A percentile compares a stretch with the other conserved stretches of the same genome.
Conservation (phyloP, 2,329 filamentous ascomycete genomes). For the Claviceps sp. region DNA sequence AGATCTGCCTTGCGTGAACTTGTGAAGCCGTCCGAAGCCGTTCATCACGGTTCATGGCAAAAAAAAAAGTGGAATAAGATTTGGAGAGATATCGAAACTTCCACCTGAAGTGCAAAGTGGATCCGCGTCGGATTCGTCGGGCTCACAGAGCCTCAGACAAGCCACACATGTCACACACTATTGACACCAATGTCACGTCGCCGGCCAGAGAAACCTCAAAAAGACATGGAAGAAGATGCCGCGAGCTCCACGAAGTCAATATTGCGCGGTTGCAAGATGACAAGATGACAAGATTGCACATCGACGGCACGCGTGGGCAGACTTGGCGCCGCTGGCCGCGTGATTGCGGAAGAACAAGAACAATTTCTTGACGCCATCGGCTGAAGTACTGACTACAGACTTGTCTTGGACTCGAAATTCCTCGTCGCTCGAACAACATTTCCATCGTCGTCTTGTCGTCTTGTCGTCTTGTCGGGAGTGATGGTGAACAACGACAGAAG, state of each 20-base stretch:
- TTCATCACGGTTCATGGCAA: neutral
- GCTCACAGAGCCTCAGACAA: neutral
- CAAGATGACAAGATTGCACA: too few species aligned
- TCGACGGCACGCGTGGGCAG: too few species aligned
- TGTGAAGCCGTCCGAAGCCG: neutral
- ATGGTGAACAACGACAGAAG: neutral
- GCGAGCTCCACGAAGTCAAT: neutral
- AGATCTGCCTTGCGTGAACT: neutral
- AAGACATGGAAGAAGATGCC: neutral
- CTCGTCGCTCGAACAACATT: neutral
- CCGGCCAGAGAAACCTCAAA: neutral
- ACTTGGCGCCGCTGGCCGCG: too few species aligned
- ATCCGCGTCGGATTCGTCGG: neutral
- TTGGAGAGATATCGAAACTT: neutral
- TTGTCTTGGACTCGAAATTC: neutral
- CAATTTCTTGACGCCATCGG: too few species aligned
- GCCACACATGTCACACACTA: neutral
- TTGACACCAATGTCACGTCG: neutral
- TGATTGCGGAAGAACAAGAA: too few species aligned
- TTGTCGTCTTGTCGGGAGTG: neutral
- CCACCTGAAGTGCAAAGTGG: conserved; percentile 1
- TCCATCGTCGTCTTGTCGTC: neutral
- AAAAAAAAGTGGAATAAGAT: neutral
- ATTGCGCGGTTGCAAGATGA: too few species aligned
- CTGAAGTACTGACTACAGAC: too few species aligned